Evolutionary conservation across 2,329 filamentous ascomycete species (phyloP).

Genomic region (Immersiporthe knoxdaviesiana): DNA sequence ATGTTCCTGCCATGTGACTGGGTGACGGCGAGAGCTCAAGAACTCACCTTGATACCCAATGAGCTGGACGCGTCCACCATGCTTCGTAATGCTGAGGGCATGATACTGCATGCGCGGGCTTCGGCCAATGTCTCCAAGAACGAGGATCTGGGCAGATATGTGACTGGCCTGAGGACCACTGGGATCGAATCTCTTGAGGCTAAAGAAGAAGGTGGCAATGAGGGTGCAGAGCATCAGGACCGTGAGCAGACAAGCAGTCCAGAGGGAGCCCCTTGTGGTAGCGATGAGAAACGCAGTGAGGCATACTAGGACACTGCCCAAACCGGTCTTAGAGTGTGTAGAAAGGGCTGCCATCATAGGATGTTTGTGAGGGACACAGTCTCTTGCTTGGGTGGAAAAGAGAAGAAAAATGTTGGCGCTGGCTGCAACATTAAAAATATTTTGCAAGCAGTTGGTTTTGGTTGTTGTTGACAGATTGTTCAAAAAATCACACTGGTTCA

Average conservation of each 20-base stretch:
- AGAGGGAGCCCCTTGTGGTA: neutral
- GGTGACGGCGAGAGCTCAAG: neutral
- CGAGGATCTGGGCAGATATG: constrained; percentile 73
- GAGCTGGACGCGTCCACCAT: constrained; percentile 78
- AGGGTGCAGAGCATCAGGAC: constrained; percentile 22
- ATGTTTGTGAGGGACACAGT: neutral
- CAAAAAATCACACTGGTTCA: neutral
- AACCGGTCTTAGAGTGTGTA: neutral
- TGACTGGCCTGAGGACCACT: constrained; percentile 29
- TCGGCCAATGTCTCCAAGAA: constrained; percentile 91
- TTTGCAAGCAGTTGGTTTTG: neutral
- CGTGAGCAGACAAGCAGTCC: neutral
- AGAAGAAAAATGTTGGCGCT: neutral
- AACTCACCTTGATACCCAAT: constrained; percentile 80
- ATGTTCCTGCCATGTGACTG: neutral
- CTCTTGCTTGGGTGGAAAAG: neutral
- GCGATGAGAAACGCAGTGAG: neutral
- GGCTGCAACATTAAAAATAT: neutral
- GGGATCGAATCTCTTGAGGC: constrained; percentile 39
- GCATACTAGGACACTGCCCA: neutral
- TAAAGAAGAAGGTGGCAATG: constrained; percentile 36
- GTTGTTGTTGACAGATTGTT: neutral
- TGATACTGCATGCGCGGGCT: constrained; percentile 99
- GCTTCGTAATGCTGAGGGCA: constrained; percentile 85
- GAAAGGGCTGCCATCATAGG: neutral